Percentiles rank a stretch among this genome's conserved stretches.
phyloP scores from a whole-genome alignment of 1,139 yeast genomes.

The Candida dubliniensis region DNA sequence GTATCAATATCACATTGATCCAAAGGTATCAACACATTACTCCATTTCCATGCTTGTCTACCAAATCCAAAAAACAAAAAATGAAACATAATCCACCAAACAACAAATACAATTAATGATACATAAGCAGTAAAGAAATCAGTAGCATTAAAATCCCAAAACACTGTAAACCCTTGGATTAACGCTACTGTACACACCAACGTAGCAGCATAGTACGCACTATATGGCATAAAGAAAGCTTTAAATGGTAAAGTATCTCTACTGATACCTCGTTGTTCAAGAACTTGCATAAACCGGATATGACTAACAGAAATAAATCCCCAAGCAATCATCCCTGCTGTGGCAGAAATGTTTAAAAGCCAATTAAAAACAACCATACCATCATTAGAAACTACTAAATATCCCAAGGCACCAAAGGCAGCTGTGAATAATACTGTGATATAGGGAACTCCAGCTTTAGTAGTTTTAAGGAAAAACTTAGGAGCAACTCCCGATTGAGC shows the following conservation, averaged over 20 bases:
- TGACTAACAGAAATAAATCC: conserved; percentile 65
- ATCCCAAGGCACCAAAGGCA: conserved; percentile 64
- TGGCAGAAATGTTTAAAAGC: conserved; percentile 79
- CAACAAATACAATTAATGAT: conserved; percentile 57
- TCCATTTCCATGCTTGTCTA: conserved; percentile 24
- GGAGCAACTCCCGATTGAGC: conserved; percentile 69
- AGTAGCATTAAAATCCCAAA: conserved; percentile 54
- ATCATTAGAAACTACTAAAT: conserved; percentile 59
- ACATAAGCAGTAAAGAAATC: conserved; percentile 65
- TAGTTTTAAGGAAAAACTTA: conserved; percentile 49
- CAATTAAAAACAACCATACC: conserved; percentile 78
- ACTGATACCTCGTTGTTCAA: conserved; percentile 57
- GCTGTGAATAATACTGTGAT: conserved; percentile 59
- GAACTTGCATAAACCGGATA: conserved; percentile 64
- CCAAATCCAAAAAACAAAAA: conserved; percentile 42
- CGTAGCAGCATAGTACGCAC: conserved; percentile 57
- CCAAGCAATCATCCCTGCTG: conserved; percentile 77
- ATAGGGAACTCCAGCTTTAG: conserved; percentile 67
- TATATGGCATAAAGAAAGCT: conserved; percentile 60
- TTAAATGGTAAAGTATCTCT: conserved; percentile 71
- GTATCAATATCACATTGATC: conserved; percentile 62
- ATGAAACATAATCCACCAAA: conserved; percentile 53
- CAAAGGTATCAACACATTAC: conserved; percentile 39
- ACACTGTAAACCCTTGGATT: conserved; percentile 69
- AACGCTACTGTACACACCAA: conserved; percentile 55